Base-by-base conservation (phyloP, 148 eudicot species). In the Dysphania ambrosioides region DNA sequence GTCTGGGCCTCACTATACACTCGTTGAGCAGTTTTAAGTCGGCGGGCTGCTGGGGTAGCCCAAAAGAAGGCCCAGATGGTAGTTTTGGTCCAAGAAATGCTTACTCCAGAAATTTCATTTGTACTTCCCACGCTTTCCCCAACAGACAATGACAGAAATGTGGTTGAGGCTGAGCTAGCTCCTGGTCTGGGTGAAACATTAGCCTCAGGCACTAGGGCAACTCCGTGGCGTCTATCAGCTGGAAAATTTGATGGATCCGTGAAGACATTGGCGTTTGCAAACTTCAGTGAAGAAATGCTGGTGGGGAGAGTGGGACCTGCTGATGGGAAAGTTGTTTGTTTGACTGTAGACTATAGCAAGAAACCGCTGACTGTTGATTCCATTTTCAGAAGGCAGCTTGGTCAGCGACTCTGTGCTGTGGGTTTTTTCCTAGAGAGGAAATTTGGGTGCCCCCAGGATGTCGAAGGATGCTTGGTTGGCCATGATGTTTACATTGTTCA, bases 1-100 rank as follows among this genome's bases (percentile, higher is more conserved):
- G 97, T 91, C 21, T 94, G 98, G 98, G 97, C 97, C 38, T 94
- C 97, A 0, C 66, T 94, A 12, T 94, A 91, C 89, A 90, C 98
- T n/a, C 89, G 97, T 0, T 82, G 97, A 79, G 98, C 98, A 23
- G 93, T 94, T 79, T 77, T 94, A 64, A 91, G 98, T 79, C 87
- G 98, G 10, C 83, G 92, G 77, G 88, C 91, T 32, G 95, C 91
- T 3, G 83, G 90, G 24, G 86, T 93, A 41, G 82, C 90, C 56
- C 95, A 91, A 71, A 75, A 85, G 70, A 86, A 81, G 27, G 98
- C 98, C 51, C 63, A 79, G 34, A 93, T 93, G 98, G 95, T 97
- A 32, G 84, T 93, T 58, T 74, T 91, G 29, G 91, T 93, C 61
- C 97, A 93, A 70, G 98, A 93, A 81, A 86, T 93, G 97, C 89